Percentiles rank a stretch among this genome's conserved stretches.
These are phyloP conservation scores for Nakaseomyces sp. DNA, from an alignment of 1,139 yeast genomes.

Conservation along the genomic window DNA sequence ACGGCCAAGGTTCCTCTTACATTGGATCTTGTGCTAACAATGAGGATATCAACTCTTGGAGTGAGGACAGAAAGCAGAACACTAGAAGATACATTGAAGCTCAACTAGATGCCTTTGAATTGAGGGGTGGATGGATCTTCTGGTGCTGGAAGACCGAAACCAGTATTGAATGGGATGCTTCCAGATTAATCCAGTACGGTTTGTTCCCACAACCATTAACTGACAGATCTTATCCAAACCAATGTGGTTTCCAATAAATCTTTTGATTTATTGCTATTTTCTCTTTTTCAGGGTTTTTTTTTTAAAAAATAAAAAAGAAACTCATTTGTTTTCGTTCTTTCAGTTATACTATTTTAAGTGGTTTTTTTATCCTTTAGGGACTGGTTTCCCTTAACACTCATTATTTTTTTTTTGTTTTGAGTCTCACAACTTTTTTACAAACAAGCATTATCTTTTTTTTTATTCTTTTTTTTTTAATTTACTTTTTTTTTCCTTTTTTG, in stretches of 20 bases:
- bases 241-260: conserved; percentile 37
- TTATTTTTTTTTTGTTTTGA: too few species aligned
- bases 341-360: too few species aligned
- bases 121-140: conserved; percentile 73
- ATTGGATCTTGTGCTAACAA: conserved; percentile 60
- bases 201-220: conserved; percentile 74
- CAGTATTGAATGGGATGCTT: conserved; percentile 82
- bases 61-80: conserved; percentile 44
- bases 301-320: too few species aligned
- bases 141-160: conserved; percentile 91
- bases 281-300: too few species aligned
- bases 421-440: too few species aligned
- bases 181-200: conserved; percentile 45
- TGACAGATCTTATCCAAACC: conserved; percentile 59
- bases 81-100: conserved; percentile 76
- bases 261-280: too few species aligned
- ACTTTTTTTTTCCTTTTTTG: not conserved
- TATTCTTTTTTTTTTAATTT: not conserved
- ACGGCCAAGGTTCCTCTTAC: conserved; percentile 36
- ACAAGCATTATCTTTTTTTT: too few species aligned
- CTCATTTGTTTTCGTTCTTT: too few species aligned
- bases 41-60: conserved; percentile 52
- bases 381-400: too few species aligned
- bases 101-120: conserved; percentile 76
- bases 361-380: too few species aligned